Evolutionary conservation across 2,329 filamentous ascomycete genomes (phyloP).

Genomic region (Chalaropsis thielavioides): DNA sequence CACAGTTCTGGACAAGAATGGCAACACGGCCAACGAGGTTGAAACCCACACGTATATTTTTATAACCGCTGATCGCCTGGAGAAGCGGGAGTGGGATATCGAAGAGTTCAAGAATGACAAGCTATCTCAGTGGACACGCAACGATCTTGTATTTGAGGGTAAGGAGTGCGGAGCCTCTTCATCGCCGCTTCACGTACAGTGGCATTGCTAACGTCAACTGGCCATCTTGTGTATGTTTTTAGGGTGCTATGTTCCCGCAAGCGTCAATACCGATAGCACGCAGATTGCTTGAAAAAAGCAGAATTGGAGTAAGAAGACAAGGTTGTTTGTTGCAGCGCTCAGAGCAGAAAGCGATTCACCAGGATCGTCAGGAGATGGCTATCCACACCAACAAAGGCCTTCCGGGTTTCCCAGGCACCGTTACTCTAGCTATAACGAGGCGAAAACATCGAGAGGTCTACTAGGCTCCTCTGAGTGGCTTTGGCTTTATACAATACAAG

Average conservation of each 20-base stretch:
- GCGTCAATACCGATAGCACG: not conserved
- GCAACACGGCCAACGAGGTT: slow-evolving; percentile 31
- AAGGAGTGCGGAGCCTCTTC: not conserved
- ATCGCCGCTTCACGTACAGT: not conserved
- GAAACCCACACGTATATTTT: slow-evolving; percentile 53
- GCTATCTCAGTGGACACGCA: slow-evolving; percentile 39
- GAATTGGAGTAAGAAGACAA: not conserved
- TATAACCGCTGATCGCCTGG: slow-evolving; percentile 37
- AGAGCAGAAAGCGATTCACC: not conserved
- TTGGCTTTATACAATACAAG: not conserved
- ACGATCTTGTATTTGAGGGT: slow-evolving; percentile 21
- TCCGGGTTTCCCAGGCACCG: not conserved
- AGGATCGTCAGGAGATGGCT: not conserved
- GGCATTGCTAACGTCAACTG: not conserved
- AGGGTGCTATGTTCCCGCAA: slow-evolving; percentile 7
- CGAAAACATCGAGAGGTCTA: not conserved
- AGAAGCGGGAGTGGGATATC: slow-evolving; percentile 76
- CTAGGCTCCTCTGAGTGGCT: not conserved
- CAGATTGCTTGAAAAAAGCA: not conserved
- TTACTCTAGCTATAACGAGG: not conserved
- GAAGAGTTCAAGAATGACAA: slow-evolving; percentile 68
- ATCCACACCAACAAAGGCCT: not conserved
- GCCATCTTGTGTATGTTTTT: not conserved
- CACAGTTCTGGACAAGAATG: slow-evolving; percentile 34
- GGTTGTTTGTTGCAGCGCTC: not conserved